Conservation (phyloP, 2,329 filamentous ascomycete species). For the Fusarium robinianum region DNA sequence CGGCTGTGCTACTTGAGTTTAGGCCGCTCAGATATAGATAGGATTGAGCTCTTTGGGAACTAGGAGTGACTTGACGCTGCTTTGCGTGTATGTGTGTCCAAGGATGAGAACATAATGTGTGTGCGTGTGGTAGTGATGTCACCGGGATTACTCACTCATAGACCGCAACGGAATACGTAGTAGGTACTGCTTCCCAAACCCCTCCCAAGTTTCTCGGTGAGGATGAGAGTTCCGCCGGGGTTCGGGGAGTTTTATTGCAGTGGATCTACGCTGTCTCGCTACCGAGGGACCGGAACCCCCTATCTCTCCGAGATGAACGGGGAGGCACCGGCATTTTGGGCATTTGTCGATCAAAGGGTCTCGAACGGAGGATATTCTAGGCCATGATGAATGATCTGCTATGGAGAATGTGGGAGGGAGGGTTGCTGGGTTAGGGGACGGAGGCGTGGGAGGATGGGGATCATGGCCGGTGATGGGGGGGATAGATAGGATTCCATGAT, state of each 20-base stretch:
- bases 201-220: no score
- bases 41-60: slow-evolving; percentile 20
- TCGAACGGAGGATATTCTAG: slow-evolving; percentile 21
- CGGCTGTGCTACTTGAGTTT: no score
- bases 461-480: slow-evolving; percentile 20
- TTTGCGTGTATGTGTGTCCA: neutral
- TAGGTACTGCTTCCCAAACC: no score
- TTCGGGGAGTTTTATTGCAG: no score
- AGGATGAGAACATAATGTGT: neutral
- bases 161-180: neutral
- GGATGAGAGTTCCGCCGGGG: no score
- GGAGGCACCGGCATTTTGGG: neutral
- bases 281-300: slow-evolving; percentile 21
- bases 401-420: slow-evolving; percentile 4
- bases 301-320: neutral
- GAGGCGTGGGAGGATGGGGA: slow-evolving; percentile 11
- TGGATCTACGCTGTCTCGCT: slow-evolving; percentile 9
- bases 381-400: slow-evolving; percentile 15
- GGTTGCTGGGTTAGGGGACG: slow-evolving; percentile 20
- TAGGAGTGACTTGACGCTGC: neutral
- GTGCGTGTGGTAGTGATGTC: slow-evolving; percentile 5
- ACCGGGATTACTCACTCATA: neutral
- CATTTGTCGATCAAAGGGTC: slow-evolving; percentile 26
- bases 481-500: slow-evolving; percentile 13
- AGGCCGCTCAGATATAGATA: no score